A percentile compares a stretch with the other conserved stretches of the same genome.
These are phyloP conservation scores for Rhizopogon vulgaris DNA, from an alignment of 768 basidiomycete genomes.

Conservation along the genomic window DNA sequence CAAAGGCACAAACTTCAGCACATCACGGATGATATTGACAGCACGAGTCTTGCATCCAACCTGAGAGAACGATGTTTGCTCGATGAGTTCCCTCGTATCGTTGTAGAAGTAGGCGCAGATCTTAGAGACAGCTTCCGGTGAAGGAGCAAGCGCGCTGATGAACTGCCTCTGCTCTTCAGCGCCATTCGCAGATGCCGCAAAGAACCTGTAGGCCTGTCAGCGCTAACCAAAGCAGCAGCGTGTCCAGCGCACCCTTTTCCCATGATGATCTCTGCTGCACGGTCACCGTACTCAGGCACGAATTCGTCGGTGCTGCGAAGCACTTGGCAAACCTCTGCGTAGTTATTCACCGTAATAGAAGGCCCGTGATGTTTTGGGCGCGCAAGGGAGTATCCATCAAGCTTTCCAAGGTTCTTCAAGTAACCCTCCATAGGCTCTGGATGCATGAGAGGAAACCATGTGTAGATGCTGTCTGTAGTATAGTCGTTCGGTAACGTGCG, in stretches of 20 bases:
- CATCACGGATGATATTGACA: constrained; percentile 65
- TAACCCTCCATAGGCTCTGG: constrained; percentile 60
- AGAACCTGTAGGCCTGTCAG: constrained; percentile 47
- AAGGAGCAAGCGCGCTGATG: constrained; percentile 39
- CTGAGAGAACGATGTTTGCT: constrained; percentile 44
- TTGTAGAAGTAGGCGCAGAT: constrained; percentile 60
- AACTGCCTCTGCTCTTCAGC: constrained; percentile 41
- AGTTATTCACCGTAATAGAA: constrained; percentile 33
- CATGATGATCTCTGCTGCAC: constrained; percentile 47
- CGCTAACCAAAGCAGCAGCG: background rate
- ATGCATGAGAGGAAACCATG: constrained; percentile 88
- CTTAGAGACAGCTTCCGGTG: constrained; percentile 41
- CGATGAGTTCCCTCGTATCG: constrained; percentile 55
- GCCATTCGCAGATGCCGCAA: constrained; percentile 43
- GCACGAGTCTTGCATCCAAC: constrained; percentile 45
- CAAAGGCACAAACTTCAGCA: constrained; percentile 59
- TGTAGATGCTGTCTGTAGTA: constrained; percentile 63
- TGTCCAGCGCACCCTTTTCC: constrained; percentile 47
- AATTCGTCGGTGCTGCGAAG: constrained; percentile 43
- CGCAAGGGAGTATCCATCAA: constrained; percentile 48
- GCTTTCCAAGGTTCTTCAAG: constrained; percentile 48
- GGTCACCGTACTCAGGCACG: constrained; percentile 39
- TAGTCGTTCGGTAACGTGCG: constrained; percentile 69
- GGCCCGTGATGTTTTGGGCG: constrained; percentile 36
- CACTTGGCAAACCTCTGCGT: constrained; percentile 48